phyloP scores from a whole-genome alignment of 202 grass and related monocot species.

The Schoenoplectus tabernaemontani region DNA sequence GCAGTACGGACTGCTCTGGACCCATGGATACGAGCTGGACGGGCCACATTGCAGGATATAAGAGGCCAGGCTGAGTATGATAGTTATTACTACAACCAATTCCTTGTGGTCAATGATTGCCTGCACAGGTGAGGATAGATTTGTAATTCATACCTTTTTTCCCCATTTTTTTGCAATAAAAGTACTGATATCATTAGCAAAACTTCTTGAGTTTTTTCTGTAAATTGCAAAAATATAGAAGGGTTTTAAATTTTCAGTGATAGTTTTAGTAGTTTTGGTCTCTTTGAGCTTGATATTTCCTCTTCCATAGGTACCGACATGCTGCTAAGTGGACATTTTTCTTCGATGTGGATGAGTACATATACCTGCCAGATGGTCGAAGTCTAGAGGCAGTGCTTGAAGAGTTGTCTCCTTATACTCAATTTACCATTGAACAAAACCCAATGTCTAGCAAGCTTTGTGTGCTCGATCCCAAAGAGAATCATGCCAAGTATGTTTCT shows the following conservation, averaged over 20 bases:
- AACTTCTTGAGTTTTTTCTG: not conserved
- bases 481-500: slow-evolving; percentile 47
- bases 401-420: slow-evolving; percentile 62
- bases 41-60: slow-evolving; percentile 86
- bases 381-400: slow-evolving; percentile 43
- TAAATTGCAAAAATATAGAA: not conserved
- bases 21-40: slow-evolving; percentile 66
- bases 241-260: not conserved
- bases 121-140: slow-evolving; percentile 33
- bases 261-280: not conserved
- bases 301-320: slow-evolving; percentile 37
- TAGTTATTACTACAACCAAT: slow-evolving; percentile 89
- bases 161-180: not conserved
- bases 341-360: slow-evolving; percentile 96
- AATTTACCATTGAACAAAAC: slow-evolving; percentile 98
- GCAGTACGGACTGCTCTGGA: slow-evolving; percentile 54
- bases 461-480: slow-evolving; percentile 31
- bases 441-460: slow-evolving; percentile 88
- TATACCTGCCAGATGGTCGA: slow-evolving; percentile 57
- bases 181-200: not conserved
- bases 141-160: not conserved
- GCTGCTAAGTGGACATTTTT: slow-evolving; percentile 90
- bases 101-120: slow-evolving; percentile 85
- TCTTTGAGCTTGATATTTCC: not conserved
- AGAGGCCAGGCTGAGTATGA: slow-evolving; percentile 61